These are phyloP conservation scores for Micromonas pusilla DNA, from an alignment of 139 green algal species.

Conservation along the genomic window DNA sequence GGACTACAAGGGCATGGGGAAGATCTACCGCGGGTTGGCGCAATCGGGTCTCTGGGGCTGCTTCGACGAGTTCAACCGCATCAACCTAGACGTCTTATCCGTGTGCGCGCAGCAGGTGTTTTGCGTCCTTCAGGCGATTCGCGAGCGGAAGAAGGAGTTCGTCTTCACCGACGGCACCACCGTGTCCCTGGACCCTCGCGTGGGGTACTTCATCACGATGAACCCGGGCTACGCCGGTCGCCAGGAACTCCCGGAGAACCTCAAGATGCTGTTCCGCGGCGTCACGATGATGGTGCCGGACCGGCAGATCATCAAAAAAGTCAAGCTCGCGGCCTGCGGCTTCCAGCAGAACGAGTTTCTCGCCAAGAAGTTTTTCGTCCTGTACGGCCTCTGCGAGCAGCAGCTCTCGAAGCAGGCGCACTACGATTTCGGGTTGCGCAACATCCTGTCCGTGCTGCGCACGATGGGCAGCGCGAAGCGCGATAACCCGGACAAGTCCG, in stretches of 20 bases:
- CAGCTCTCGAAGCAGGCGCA: slow-evolving; percentile 80
- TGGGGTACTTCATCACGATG: slow-evolving; percentile 83
- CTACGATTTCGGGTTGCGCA: slow-evolving; percentile 78
- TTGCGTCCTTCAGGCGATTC: slow-evolving; percentile 55
- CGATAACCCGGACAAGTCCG: slow-evolving; percentile 56
- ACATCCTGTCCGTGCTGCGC: slow-evolving; percentile 69
- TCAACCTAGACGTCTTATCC: slow-evolving; percentile 73
- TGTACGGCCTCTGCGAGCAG: slow-evolving; percentile 72
- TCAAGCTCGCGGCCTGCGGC: slow-evolving; percentile 74
- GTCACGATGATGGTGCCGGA: slow-evolving; percentile 77
- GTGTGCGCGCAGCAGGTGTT: slow-evolving; percentile 57
- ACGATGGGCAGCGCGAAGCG: slow-evolving; percentile 74
- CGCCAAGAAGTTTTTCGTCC: slow-evolving; percentile 81
- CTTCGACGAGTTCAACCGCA: slow-evolving; percentile 87
- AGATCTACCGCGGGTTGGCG: slow-evolving; percentile 71
- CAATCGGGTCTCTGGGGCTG: slow-evolving; percentile 80
- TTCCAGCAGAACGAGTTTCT: slow-evolving; percentile 67
- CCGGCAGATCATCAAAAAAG: slow-evolving; percentile 71
- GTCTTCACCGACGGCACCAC: slow-evolving; percentile 79
- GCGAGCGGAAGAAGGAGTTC: slow-evolving; percentile 62
- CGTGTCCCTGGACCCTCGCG: slow-evolving; percentile 57
- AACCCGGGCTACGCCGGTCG: slow-evolving; percentile 78
- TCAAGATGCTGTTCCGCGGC: slow-evolving; percentile 68
- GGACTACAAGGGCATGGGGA: slow-evolving; percentile 82
- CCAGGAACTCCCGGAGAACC: slow-evolving; percentile 65